Conservation (phyloP, 2,329 filamentous ascomycete species). For the Ophiostoma tasmaniense region DNA sequence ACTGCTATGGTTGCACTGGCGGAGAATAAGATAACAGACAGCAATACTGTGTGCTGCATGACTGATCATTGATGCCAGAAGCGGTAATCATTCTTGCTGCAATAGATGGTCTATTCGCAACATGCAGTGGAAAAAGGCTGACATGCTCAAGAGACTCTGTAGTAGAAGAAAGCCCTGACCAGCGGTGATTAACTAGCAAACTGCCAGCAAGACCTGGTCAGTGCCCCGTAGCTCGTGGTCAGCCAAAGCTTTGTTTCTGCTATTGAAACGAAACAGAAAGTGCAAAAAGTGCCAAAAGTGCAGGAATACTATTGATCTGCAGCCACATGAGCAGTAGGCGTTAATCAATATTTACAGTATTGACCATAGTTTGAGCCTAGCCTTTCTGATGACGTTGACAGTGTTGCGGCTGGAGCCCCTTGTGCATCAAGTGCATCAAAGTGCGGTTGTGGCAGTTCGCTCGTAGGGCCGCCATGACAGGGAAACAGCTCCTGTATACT, state of each 20-base stretch:
- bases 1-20: background rate
- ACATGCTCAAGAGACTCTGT: background rate
- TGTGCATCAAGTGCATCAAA: background rate
- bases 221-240: too few relatives aligned
- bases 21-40: background rate
- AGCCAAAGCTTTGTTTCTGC: background rate
- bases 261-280: background rate
- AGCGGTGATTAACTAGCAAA: too few relatives aligned
- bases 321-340: background rate
- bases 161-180: background rate
- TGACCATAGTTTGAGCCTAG: background rate
- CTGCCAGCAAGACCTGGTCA: too few relatives aligned
- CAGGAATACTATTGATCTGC: background rate
- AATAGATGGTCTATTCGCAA: background rate
- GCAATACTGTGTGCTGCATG: background rate
- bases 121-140: background rate
- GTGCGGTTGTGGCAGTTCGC: background rate
- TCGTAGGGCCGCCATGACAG: background rate
- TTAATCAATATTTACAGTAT: background rate
- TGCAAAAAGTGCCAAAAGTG: background rate
- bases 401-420: background rate
- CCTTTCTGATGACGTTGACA: slow-evolving; percentile 10
- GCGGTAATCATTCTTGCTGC: background rate
- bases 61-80: background rate
- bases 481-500: background rate